Conservation (phyloP, 2,329 filamentous ascomycete genomes). For the Alternaria incomplexa region DNA sequence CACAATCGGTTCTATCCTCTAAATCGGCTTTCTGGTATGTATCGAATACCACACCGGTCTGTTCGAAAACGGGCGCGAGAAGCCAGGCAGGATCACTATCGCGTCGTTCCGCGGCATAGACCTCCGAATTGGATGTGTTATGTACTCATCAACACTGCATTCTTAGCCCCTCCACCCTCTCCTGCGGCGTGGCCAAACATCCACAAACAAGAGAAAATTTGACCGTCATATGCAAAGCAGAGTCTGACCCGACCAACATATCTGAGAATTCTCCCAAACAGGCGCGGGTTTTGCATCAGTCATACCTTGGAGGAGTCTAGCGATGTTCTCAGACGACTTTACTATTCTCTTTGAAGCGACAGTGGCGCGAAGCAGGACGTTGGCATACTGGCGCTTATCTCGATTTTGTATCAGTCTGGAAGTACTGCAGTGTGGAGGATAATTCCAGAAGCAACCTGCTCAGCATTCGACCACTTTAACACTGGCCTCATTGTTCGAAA, state of each 20-base stretch:
- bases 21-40: neutral
- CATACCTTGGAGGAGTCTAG: neutral
- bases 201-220: neutral
- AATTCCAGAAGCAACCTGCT: neutral
- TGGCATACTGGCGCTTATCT: neutral
- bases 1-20: neutral
- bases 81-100: no score
- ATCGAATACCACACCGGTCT: neutral
- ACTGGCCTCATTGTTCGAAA: neutral
- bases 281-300: neutral
- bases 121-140: neutral
- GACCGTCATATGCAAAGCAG: neutral
- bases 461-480: neutral
- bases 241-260: neutral
- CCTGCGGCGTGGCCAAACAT: neutral
- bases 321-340: neutral
- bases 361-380: neutral
- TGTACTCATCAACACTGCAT: neutral
- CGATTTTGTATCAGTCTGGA: neutral
- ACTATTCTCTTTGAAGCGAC: neutral
- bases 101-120: neutral
- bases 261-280: neutral
- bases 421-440: neutral
- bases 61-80: neutral
- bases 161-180: neutral